Percentiles rank a stretch among this genome's conserved stretches.
Conservation (phyloP, 176 grass and related monocot genomes). For the Carex myosuroides region DNA sequence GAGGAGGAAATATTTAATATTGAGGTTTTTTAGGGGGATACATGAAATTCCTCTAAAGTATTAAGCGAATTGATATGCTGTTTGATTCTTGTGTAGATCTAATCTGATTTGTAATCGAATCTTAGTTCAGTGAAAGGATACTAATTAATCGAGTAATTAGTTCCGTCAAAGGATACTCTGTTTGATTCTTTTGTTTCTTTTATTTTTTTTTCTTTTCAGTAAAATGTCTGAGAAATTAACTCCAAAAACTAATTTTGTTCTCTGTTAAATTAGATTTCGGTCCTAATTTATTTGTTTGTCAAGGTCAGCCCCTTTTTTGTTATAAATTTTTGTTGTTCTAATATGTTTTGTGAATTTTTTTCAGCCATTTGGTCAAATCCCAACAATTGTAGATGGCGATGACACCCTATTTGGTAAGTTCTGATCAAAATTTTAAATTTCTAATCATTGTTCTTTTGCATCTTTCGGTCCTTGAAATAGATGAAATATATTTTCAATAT, state of each 20-base stretch:
- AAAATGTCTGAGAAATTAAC: neutral
- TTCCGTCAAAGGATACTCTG: neutral
- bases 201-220: neutral
- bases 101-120: neutral
- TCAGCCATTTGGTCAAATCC: slow-evolving; percentile 96
- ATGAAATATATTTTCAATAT: neutral
- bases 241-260: neutral
- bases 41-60: neutral
- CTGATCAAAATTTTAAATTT: neutral
- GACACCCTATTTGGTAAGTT: slow-evolving; percentile 49
- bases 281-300: neutral
- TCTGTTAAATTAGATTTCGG: neutral
- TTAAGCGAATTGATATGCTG: neutral
- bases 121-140: neutral
- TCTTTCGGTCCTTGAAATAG: neutral
- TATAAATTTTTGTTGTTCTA: neutral
- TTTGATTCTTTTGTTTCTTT: neutral
- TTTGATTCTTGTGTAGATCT: neutral
- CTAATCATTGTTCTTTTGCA: neutral
- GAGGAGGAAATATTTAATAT: too few relatives aligned
- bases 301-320: neutral
- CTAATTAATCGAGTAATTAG: neutral
- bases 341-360: neutral
- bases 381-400: slow-evolving; percentile 59
- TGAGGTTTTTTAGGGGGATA: too few relatives aligned